Conservation (phyloP, 768 basidiomycete genomes). For the Mycena haematopus region DNA sequence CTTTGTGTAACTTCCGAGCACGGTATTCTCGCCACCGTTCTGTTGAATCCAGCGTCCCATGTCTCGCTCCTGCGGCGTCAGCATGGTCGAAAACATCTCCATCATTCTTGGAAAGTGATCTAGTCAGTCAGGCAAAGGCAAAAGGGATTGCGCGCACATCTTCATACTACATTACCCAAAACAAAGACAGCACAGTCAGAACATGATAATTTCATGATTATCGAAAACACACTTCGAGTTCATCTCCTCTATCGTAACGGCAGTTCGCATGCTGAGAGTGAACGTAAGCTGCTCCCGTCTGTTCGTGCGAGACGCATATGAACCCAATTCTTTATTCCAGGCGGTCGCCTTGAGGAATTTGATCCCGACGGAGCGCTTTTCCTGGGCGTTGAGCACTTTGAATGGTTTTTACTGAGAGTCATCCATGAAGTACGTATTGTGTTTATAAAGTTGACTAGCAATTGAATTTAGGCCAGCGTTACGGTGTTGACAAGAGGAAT, state of each 20-base stretch:
- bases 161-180: no score
- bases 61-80: no score
- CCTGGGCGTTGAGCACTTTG: slow-evolving; percentile 16
- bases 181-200: no score
- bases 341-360: no score
- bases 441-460: no score
- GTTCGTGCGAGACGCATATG: not conserved
- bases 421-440: not conserved
- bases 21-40: slow-evolving; percentile 32
- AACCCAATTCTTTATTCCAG: no score
- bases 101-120: slow-evolving; percentile 2
- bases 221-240: slow-evolving; percentile 7
- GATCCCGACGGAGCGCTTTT: slow-evolving; percentile 10
- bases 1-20: slow-evolving; percentile 7
- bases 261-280: slow-evolving; percentile 5
- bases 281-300: slow-evolving; percentile 12
- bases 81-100: slow-evolving; percentile 14
- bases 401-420: no score
- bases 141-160: not conserved
- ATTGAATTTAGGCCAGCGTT: no score
- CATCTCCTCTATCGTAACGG: no score
- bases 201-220: not conserved
- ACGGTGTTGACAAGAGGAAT: no score
- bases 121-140: not conserved
- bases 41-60: no score